phyloP scores from a whole-genome alignment of 2,329 filamentous ascomycete species.

The Beauveria caledonica region DNA sequence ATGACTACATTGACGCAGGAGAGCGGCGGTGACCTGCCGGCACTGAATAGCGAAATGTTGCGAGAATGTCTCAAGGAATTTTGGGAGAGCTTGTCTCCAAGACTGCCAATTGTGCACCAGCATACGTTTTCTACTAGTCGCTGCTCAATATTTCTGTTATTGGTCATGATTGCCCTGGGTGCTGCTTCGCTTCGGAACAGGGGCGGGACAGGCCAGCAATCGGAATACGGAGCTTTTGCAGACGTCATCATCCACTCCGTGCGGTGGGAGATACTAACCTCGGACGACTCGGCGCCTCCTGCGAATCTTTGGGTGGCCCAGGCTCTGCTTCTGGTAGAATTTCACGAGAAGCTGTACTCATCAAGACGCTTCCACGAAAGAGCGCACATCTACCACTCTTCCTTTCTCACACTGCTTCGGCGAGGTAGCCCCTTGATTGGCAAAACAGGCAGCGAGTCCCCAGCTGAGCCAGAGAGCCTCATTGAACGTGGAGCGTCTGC shows the following conservation, averaged over 20 bases:
- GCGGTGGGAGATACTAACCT: slow-evolving; percentile 76
- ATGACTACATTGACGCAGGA: slow-evolving; percentile 30
- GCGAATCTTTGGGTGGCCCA: slow-evolving; percentile 87
- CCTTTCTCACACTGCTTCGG: slow-evolving; percentile 75
- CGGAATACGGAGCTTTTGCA: slow-evolving; percentile 39
- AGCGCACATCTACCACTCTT: slow-evolving; percentile 83
- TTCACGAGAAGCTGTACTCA: slow-evolving; percentile 89
- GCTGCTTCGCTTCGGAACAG: slow-evolving; percentile 66
- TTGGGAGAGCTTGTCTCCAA: slow-evolving; percentile 79
- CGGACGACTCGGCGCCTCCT: slow-evolving; percentile 73
- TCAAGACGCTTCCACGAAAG: slow-evolving; percentile 76
- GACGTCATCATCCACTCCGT: slow-evolving; percentile 61
- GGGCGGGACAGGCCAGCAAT: slow-evolving; percentile 44
- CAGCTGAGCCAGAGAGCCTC: slow-evolving; percentile 43
- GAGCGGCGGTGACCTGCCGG: slow-evolving; percentile 34
- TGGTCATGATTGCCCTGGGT: slow-evolving; percentile 78
- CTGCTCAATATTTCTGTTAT: slow-evolving; percentile 67
- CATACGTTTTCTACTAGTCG: slow-evolving; percentile 76
- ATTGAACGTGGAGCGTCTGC: slow-evolving; percentile 30
- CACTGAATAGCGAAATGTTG: slow-evolving; percentile 70
- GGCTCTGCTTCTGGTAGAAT: slow-evolving; percentile 70
- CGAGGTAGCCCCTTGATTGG: slow-evolving; percentile 81
- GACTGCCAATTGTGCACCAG: slow-evolving; percentile 80
- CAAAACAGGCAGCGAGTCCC: slow-evolving; percentile 68
- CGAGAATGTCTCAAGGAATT: slow-evolving; percentile 78